Evolutionary conservation across 306 rosid species (phyloP).

Genomic region (Prosopis cineraria): DNA sequence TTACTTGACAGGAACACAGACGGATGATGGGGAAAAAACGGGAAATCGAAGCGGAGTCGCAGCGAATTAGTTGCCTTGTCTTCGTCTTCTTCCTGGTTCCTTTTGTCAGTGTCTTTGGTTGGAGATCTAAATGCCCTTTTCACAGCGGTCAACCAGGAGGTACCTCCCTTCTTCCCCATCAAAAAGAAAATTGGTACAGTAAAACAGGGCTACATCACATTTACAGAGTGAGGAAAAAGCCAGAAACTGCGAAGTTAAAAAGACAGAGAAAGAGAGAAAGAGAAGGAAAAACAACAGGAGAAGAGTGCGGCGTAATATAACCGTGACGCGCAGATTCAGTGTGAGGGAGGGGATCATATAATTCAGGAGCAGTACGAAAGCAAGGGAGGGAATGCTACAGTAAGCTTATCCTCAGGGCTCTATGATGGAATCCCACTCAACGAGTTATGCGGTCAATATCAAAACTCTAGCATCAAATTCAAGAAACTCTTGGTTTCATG

Average conservation of each 20-base stretch:
- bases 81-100: constrained; percentile 68
- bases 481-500: neutral
- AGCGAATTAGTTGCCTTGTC: constrained; percentile 56
- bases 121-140: constrained; percentile 99
- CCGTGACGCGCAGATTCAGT: constrained; percentile 27
- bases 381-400: constrained; percentile 29
- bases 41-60: neutral
- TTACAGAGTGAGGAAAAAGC: constrained; percentile 43
- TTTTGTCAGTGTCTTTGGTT: constrained; percentile 62
- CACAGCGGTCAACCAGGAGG: constrained; percentile 95
- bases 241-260: constrained; percentile 25
- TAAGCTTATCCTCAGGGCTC: constrained; percentile 27
- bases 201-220: constrained; percentile 63
- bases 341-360: constrained; percentile 38
- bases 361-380: neutral
- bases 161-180: constrained; percentile 95
- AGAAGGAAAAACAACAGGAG: constrained; percentile 26
- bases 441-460: neutral
- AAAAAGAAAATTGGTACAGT: constrained; percentile 28
- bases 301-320: constrained; percentile 20
- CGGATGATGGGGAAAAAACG: neutral
- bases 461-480: neutral
- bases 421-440: constrained; percentile 4
- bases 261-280: neutral
- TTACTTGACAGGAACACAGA: neutral